Evolutionary conservation across 495 filamentous ascomycete genomes (phyloP).

Genomic region (Chlorociboria aeruginascens): DNA sequence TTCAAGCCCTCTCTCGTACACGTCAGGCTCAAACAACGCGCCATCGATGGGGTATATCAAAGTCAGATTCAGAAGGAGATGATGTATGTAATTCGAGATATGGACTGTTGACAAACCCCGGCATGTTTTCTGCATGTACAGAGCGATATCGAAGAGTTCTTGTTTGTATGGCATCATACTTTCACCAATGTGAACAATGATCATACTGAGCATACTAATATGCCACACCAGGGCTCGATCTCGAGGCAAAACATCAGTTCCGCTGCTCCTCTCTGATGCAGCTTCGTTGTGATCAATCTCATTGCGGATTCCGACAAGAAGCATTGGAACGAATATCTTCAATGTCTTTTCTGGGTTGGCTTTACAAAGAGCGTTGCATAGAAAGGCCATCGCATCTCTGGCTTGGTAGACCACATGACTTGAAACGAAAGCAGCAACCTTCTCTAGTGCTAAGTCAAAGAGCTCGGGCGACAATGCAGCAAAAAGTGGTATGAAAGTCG

Average conservation of each 20-base stretch:
- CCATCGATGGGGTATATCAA: slow-evolving; percentile 87
- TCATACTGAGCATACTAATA: slow-evolving; percentile 96
- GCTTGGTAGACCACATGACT: slow-evolving; percentile 97
- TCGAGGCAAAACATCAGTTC: slow-evolving; percentile 82
- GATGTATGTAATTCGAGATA: slow-evolving; percentile 94
- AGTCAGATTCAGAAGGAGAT: slow-evolving; percentile 94
- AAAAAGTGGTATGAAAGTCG: slow-evolving; percentile 82
- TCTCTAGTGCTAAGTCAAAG: slow-evolving; percentile 82
- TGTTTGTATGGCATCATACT: slow-evolving; percentile 78
- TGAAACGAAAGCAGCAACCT: slow-evolving; percentile 84
- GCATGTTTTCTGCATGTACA: slow-evolving; percentile 93
- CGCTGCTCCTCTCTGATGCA: slow-evolving; percentile 85
- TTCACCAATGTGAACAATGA: slow-evolving; percentile 87
- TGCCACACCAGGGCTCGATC: slow-evolving; percentile 94
- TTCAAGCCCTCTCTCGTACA: slow-evolving; percentile 36
- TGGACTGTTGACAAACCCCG: slow-evolving; percentile 88
- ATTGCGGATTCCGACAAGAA: slow-evolving; percentile 82
- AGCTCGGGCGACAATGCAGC: slow-evolving; percentile 86
- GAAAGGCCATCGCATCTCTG: slow-evolving; percentile 96
- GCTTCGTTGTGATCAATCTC: slow-evolving; percentile 98
- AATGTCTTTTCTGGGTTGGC: slow-evolving; percentile 86
- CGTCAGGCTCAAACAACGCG: slow-evolving; percentile 65
- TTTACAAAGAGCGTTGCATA: slow-evolving; percentile 91
- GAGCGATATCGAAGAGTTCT: slow-evolving; percentile 81
- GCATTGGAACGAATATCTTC: slow-evolving; percentile 76